Evolutionary conservation across 2,329 filamentous ascomycete species (phyloP).

Genomic region (Epicoccum sorghinum): DNA sequence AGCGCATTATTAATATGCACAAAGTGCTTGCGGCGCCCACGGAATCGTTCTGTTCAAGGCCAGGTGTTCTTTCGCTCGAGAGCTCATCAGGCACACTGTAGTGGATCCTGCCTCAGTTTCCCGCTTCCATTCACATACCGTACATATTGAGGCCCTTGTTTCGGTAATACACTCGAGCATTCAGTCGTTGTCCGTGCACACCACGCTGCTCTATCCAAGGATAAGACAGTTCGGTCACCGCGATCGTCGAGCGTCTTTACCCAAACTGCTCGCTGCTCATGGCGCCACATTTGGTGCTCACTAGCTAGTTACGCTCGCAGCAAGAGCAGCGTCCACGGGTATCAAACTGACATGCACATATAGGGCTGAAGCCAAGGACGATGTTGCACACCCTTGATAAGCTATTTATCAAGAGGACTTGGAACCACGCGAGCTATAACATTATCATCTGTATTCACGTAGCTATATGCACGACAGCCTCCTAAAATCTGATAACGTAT

Average conservation of each 20-base stretch:
- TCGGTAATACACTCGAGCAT: constrained; percentile 7
- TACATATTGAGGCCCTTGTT: constrained; percentile 7
- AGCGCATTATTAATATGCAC: constrained; percentile 36
- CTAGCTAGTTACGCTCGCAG: not conserved
- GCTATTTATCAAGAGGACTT: too few relatives aligned
- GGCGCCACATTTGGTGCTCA: not conserved
- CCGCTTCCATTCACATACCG: constrained; percentile 3
- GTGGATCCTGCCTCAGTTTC: constrained; percentile 1
- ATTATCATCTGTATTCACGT: too few relatives aligned
- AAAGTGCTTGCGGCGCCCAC: constrained; percentile 6
- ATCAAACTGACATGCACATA: too few relatives aligned
- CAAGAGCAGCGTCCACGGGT: too few relatives aligned
- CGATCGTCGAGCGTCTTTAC: not conserved
- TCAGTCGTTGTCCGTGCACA: not conserved
- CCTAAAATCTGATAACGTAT: too few relatives aligned
- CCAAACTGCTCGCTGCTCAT: not conserved
- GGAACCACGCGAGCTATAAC: too few relatives aligned
- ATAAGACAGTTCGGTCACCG: not conserved
- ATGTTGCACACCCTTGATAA: too few relatives aligned
- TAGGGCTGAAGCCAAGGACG: too few relatives aligned
- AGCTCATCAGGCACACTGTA: not conserved
- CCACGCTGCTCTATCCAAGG: not conserved
- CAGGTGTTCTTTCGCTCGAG: constrained; percentile 33
- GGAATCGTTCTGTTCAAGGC: constrained; percentile 22
- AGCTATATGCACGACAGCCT: too few relatives aligned